A percentile compares a stretch with the other conserved stretches of the same genome.
Evolutionary conservation across 106 monocot species (phyloP).

Genomic region (Hemerocallis citrina): DNA sequence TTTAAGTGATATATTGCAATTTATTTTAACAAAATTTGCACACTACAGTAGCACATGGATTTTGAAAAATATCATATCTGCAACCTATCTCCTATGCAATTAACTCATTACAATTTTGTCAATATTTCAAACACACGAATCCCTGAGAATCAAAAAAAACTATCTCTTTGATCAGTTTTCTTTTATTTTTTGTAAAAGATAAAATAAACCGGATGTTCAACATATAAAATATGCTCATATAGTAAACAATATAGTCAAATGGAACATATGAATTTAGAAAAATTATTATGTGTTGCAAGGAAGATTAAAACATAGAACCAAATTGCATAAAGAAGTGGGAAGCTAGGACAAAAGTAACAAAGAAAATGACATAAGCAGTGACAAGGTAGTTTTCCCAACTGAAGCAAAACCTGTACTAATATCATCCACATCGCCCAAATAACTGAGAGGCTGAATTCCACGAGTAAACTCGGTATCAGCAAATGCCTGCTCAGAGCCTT

Average conservation of each 20-base stretch:
- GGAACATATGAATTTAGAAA: not conserved
- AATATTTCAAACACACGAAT: too few relatives aligned
- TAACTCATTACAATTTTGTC: too few relatives aligned
- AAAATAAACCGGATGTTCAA: too few relatives aligned
- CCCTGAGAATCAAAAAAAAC: too few relatives aligned
- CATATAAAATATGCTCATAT: not conserved
- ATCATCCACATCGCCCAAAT: slow-evolving; percentile 75
- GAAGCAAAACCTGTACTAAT: slow-evolving; percentile 99
- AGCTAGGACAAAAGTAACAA: not conserved
- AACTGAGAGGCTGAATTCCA: slow-evolving; percentile 25
- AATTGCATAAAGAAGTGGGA: not conserved
- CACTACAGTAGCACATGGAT: too few relatives aligned
- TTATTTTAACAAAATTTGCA: too few relatives aligned
- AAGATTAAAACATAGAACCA: not conserved
- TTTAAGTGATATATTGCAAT: too few relatives aligned
- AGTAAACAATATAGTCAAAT: not conserved
- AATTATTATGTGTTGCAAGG: not conserved
- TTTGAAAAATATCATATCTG: too few relatives aligned
- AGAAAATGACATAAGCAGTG: slow-evolving; percentile 6
- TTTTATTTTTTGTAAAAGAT: too few relatives aligned
- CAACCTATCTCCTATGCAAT: too few relatives aligned
- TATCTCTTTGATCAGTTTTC: too few relatives aligned
- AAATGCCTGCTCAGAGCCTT: slow-evolving; percentile 43
- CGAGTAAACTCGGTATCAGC: slow-evolving; percentile 34
- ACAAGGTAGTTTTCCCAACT: slow-evolving; percentile 77